Conservation (phyloP, 2,329 filamentous ascomycete genomes). For the Fusarium ambrosium region DNA sequence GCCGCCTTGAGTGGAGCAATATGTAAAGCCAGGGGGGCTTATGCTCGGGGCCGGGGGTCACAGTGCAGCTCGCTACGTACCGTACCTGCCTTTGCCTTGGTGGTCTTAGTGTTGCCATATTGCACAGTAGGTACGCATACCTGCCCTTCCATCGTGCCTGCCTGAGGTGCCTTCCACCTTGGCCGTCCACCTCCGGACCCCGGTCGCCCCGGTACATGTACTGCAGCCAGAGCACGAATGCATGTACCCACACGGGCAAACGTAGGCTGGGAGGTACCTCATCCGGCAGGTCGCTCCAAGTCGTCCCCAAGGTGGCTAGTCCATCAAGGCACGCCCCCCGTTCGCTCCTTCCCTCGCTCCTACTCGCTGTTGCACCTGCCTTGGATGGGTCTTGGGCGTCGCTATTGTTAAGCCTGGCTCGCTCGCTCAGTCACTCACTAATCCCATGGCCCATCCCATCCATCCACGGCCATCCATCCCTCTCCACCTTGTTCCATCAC, state of each 20-base stretch:
- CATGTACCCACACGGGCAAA: conserved; percentile 12
- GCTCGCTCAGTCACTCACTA: conserved; percentile 43
- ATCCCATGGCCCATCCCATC: conserved; percentile 39
- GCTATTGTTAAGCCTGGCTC: conserved; percentile 31
- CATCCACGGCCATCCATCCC: conserved; percentile 52
- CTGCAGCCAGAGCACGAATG: conserved; percentile 34
- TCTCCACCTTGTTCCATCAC: conserved; percentile 53
- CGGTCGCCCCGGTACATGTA: conserved; percentile 26
- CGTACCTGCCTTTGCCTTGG: conserved; percentile 26
- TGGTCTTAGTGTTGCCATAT: conserved; percentile 24
- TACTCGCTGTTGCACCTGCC: conserved; percentile 30
- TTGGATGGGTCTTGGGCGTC: conserved; percentile 32
- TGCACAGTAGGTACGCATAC: conserved; percentile 12
- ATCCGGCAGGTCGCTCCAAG: neutral
- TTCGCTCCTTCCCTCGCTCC: conserved; percentile 20
- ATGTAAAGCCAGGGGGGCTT: neutral
- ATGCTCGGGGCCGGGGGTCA: conserved; percentile 21
- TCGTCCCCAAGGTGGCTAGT: conserved; percentile 4
- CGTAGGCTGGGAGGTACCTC: neutral
- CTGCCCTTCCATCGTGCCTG: conserved; percentile 25
- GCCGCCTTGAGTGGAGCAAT: conserved; percentile 17
- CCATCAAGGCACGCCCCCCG: conserved; percentile 33
- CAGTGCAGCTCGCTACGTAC: conserved; percentile 30
- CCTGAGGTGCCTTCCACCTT: neutral
- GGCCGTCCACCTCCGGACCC: conserved; percentile 11